A percentile compares a stretch with the other conserved stretches of the same genome.
Evolutionary conservation across 176 grass and related monocot species (phyloP).

Genomic region (Alopecurus myosuroides): DNA sequence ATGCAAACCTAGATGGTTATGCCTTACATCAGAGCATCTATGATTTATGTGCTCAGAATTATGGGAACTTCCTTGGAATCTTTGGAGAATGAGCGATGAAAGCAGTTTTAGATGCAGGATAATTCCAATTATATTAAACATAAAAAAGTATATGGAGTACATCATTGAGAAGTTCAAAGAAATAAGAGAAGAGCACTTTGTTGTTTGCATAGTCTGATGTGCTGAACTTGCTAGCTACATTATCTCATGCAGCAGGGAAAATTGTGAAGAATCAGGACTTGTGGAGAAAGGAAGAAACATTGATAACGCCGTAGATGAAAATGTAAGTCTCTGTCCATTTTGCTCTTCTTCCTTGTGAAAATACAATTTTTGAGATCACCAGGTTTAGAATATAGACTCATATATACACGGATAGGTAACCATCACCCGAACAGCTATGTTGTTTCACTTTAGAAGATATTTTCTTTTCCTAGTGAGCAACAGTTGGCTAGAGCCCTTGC

Average conservation of each 20-base stretch:
- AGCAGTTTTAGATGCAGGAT: neutral
- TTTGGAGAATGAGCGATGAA: neutral
- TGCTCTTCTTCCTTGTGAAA: neutral
- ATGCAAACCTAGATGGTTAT: neutral
- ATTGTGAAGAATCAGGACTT: constrained; percentile 15
- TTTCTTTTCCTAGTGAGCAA: neutral
- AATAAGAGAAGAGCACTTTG: neutral
- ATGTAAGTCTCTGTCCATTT: constrained; percentile 34
- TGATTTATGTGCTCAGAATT: neutral
- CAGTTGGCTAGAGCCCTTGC: neutral
- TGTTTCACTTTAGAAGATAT: neutral
- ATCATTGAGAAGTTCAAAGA: neutral
- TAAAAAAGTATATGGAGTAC: neutral
- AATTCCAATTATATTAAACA: neutral
- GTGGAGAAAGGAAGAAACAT: constrained; percentile 17
- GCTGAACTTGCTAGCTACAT: neutral
- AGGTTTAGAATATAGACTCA: neutral
- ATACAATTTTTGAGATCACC: neutral
- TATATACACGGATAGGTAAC: neutral
- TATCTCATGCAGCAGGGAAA: constrained; percentile 1
- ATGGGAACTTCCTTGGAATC: neutral
- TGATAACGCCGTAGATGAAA: constrained; percentile 13
- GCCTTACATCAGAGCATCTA: neutral
- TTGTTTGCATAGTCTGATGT: neutral
- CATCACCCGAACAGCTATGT: neutral